These are phyloP conservation scores for Diphasiastrum complanatum DNA, from an alignment of 83 land plant species.

Conservation along the genomic window DNA sequence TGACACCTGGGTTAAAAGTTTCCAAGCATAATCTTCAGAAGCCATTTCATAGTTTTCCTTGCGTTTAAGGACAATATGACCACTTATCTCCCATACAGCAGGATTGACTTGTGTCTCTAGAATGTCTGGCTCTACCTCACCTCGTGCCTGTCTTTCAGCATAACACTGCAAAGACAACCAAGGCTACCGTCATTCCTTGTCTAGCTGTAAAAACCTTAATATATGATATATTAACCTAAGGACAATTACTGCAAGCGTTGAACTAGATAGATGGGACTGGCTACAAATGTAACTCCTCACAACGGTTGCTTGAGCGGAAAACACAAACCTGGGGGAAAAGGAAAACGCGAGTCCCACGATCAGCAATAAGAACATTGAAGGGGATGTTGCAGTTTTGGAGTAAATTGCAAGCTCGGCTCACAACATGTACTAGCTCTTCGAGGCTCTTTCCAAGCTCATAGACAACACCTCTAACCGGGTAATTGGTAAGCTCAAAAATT, in stretches of 20 bases:
- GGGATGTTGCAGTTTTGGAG: constrained; percentile 78
- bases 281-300: background rate
- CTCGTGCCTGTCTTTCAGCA: background rate
- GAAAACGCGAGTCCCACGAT: constrained; percentile 60
- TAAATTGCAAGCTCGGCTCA: constrained; percentile 55
- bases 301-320: background rate
- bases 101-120: background rate
- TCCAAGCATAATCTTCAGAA: background rate
- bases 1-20: background rate
- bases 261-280: background rate
- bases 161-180: no score
- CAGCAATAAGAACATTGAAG: constrained; percentile 79
- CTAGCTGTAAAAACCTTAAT: background rate
- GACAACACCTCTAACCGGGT: constrained; percentile 84
- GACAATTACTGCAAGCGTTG: background rate
- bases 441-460: constrained; percentile 59
- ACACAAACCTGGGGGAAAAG: constrained; percentile 70
- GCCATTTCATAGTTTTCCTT: background rate
- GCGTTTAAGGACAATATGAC: background rate
- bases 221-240: background rate
- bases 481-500: constrained; percentile 49
- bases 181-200: no score
- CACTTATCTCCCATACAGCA: background rate
- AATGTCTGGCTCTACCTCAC: background rate
- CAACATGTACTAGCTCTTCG: constrained; percentile 45